Base-by-base conservation (phyloP, 2,329 filamentous ascomycete genomes). In the Hysterium pulicare region DNA sequence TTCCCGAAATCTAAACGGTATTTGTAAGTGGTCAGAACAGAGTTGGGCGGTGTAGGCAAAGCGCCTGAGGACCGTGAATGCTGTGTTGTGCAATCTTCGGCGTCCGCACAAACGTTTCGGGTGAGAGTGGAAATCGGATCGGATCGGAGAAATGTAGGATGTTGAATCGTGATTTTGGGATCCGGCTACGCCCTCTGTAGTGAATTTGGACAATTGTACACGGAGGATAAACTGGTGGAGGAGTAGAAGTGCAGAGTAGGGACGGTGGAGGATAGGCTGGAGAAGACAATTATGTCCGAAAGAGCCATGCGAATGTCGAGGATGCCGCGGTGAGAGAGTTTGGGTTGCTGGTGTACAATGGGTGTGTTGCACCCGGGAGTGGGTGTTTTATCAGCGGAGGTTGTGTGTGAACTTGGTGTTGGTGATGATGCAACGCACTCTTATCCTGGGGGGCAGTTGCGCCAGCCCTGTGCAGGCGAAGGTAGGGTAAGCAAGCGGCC, bases 121-220 rank as follows among this genome's bases (percentile, higher is more conserved):
- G n/a, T 17, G 17, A n/a, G 11, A 15, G n/a, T 19, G 31, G 22
- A 26, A n/a, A 42, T 34, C 36, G 42, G 41, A 42, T 16, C 17
- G 33, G 33, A 31, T 22, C 15, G 26, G 11, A 11, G 15, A 11
- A 9, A 17, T 2, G 8, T 17, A 15, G 26, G 15, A 39, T 23
- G 16, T 9, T 20, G 10, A 34, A 37, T 17, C 13, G 28, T 11
- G 24, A 23, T 11, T 13, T 32, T 22, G 28, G 16, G 21, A 41
- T 49, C 34, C 46, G 17, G 49, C 52, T 65, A 67, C 23, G 61
- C 55, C 41, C 63, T 51, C 49, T 67, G 63, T 5, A 67, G 55
- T 9, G 61, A 61, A 32, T 55, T 66, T 35, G 63, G 63, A 36
- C 51, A 56, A 46, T 64, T 53, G 37, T 63, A 66, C 36, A 45